phyloP scores from a whole-genome alignment of 805 yeast genomes.

The Cyberlindnera mrakii region DNA sequence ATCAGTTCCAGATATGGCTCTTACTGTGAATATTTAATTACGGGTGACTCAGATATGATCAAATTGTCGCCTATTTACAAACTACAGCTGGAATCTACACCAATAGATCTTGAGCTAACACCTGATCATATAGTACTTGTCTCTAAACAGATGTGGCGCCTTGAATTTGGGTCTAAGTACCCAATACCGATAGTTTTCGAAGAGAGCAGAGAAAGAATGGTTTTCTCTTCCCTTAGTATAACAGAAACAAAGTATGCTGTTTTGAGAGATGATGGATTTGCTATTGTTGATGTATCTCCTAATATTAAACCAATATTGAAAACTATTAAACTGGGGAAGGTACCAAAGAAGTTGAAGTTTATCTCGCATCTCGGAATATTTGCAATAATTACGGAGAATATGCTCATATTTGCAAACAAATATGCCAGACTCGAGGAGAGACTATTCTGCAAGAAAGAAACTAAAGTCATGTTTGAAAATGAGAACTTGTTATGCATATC shows the following conservation, averaged over 20 bases:
- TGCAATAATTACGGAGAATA: conserved; percentile 16
- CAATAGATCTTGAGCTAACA: conserved; percentile 12
- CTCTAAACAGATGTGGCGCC: conserved; percentile 17
- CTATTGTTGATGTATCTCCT: conserved; percentile 17
- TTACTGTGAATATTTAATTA: conserved; percentile 4
- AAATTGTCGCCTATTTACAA: neutral
- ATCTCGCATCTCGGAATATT: conserved; percentile 18
- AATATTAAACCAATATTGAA: conserved; percentile 16
- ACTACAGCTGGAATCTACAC: conserved; percentile 10
- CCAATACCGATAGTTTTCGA: conserved; percentile 18
- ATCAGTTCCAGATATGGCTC: conserved; percentile 21
- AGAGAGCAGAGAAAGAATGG: conserved; percentile 12
- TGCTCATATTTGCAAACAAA: conserved; percentile 16
- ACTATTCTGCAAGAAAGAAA: conserved; percentile 5
- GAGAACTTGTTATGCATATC: conserved; percentile 27
- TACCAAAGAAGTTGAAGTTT: conserved; percentile 25
- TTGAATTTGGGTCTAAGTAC: conserved; percentile 1
- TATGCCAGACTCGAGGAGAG: conserved; percentile 7
- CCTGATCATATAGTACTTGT: conserved; percentile 12
- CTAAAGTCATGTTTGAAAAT: conserved; percentile 7
- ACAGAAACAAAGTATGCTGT: conserved; percentile 16
- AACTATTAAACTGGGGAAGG: conserved; percentile 19
- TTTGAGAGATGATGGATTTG: conserved; percentile 30
- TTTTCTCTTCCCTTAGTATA: conserved; percentile 8
- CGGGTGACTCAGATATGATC: neutral